phyloP scores from a whole-genome alignment of 169 alveolate species.

The Miamiensis avidus region DNA sequence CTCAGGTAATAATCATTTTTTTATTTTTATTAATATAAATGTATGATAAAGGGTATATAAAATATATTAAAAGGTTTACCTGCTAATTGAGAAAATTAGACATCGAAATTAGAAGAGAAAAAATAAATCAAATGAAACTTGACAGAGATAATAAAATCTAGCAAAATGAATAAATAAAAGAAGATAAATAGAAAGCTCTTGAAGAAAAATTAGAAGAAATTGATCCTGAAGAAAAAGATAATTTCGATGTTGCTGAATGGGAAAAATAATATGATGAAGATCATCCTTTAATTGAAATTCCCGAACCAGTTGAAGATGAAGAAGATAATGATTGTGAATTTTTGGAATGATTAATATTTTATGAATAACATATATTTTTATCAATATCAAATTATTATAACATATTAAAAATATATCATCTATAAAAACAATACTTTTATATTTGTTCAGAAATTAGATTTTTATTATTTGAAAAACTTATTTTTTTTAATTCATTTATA shows the following conservation, averaged over 20 bases:
- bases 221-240: constrained; percentile 54
- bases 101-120: constrained; percentile 56
- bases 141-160: constrained; percentile 55
- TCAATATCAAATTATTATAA: background rate
- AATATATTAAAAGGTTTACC: constrained; percentile 37
- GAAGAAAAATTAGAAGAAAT: constrained; percentile 58
- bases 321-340: constrained; percentile 62
- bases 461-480: no score
- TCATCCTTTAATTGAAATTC: constrained; percentile 59
- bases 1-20: background rate
- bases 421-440: no score
- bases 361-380: background rate
- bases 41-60: constrained; percentile 44
- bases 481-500: no score
- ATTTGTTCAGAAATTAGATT: no score
- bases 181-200: constrained; percentile 45
- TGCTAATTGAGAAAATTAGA: constrained; percentile 50
- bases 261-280: constrained; percentile 64
- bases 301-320: constrained; percentile 63
- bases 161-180: constrained; percentile 56
- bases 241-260: constrained; percentile 63
- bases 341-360: constrained; percentile 7
- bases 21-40: constrained; percentile 37
- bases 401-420: no score
- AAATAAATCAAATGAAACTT: constrained; percentile 39